phyloP scores from a whole-genome alignment of 768 basidiomycete genomes.

The Multifurca ochricompacta region DNA sequence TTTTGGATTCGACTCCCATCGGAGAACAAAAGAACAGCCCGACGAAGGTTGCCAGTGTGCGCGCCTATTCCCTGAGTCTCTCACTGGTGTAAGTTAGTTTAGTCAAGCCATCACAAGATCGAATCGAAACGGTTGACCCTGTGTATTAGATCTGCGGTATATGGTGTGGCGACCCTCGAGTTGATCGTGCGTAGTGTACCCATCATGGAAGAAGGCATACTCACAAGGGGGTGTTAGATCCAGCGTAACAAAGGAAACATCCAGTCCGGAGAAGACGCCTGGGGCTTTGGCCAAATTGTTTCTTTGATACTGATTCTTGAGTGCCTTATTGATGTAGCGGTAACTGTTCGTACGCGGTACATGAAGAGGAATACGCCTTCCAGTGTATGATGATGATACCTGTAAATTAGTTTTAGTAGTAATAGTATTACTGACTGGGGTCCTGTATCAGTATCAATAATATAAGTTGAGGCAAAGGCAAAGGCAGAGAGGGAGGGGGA shows the following conservation, averaged over 20 bases:
- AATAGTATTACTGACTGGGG: background rate
- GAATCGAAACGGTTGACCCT: background rate
- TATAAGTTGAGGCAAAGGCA: no score
- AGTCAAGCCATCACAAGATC: background rate
- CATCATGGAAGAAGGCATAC: background rate
- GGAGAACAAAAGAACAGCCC: background rate
- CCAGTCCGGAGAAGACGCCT: background rate
- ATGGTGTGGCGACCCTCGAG: constrained; percentile 3
- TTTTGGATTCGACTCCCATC: background rate
- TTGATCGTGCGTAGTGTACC: background rate
- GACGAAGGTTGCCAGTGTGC: no score
- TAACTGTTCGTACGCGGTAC: background rate
- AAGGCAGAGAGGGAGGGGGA: no score
- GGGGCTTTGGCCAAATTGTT: constrained; percentile 13
- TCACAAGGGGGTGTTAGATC: background rate
- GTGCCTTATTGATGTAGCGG: background rate
- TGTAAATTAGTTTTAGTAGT: no score
- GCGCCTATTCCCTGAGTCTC: background rate
- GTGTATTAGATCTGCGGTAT: background rate
- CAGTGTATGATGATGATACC: no score
- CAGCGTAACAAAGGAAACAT: background rate
- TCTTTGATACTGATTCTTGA: background rate
- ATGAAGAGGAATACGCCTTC: background rate
- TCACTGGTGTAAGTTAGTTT: background rate
- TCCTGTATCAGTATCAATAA: background rate